These are phyloP conservation scores for Grifola frondosa DNA, from an alignment of 1,284 basidiomycete species.

Conservation along the genomic window DNA sequence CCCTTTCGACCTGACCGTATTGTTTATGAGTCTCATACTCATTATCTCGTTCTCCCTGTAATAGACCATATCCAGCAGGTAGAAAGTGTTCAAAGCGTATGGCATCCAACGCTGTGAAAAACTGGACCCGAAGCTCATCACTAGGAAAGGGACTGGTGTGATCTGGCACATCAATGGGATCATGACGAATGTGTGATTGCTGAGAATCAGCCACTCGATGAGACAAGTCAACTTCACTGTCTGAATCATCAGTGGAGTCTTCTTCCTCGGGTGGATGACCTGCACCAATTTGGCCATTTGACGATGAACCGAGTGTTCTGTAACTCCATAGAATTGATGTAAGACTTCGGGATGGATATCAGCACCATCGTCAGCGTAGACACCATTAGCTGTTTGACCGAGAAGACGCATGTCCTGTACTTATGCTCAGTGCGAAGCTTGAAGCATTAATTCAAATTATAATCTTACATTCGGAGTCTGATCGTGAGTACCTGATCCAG, in stretches of 20 bases:
- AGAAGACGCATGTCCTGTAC: constrained; percentile 34
- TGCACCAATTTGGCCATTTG: constrained; percentile 1
- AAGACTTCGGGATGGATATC: constrained; percentile 12
- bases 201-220: neutral
- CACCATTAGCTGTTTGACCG: constrained; percentile 19
- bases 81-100: neutral
- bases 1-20: too few relatives aligned
- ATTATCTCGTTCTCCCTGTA: neutral
- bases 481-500: constrained; percentile 20
- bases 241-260: neutral
- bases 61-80: neutral
- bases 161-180: neutral
- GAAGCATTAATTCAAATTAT: neutral
- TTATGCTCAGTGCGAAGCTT: too few relatives aligned
- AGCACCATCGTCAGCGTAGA: constrained; percentile 10
- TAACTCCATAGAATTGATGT: constrained; percentile 12
- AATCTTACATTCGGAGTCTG: constrained; percentile 28
- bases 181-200: neutral
- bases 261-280: neutral
- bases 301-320: neutral
- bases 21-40: too few relatives aligned
- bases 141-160: neutral
- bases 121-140: neutral
- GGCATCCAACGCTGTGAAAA: neutral
- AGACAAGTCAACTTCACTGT: neutral